These are phyloP conservation scores for Vaccinium vitisidaea DNA, from an alignment of 148 eudicot species.

Conservation along the genomic window DNA sequence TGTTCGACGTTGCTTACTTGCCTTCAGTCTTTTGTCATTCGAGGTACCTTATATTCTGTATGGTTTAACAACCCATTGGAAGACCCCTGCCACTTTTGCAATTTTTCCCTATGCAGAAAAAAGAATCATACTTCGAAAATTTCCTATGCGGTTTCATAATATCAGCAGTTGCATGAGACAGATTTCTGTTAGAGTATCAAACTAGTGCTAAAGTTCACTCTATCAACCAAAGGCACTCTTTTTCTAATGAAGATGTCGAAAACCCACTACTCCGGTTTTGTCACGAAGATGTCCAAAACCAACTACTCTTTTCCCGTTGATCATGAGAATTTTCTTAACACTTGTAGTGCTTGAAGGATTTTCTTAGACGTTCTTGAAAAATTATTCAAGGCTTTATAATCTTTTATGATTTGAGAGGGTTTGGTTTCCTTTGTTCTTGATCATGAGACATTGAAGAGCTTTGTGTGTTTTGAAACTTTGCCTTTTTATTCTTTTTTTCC, in stretches of 20 bases:
- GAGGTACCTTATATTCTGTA: slow-evolving; percentile 53
- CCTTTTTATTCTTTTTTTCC: not conserved
- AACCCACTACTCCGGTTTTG: not conserved
- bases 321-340: not conserved
- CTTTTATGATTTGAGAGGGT: not conserved
- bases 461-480: not conserved
- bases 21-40: slow-evolving; percentile 70
- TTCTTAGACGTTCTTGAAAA: not conserved
- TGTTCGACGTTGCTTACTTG: slow-evolving; percentile 77
- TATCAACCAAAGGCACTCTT: not conserved
- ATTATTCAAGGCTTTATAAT: not conserved
- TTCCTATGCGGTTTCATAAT: not conserved
- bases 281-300: not conserved
- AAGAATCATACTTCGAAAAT: not conserved
- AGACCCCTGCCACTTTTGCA: not conserved
- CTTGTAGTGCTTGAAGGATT: not conserved
- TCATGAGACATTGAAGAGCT: not conserved
- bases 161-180: not conserved
- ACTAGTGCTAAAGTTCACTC: not conserved
- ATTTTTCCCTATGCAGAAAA: not conserved
- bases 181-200: not conserved
- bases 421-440: not conserved
- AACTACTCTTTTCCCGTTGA: not conserved
- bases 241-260: slow-evolving; percentile 1
- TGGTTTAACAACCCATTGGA: not conserved